These are phyloP conservation scores for Boechera stricta DNA, from an alignment of 345 rosid genomes.

Conservation along the genomic window DNA sequence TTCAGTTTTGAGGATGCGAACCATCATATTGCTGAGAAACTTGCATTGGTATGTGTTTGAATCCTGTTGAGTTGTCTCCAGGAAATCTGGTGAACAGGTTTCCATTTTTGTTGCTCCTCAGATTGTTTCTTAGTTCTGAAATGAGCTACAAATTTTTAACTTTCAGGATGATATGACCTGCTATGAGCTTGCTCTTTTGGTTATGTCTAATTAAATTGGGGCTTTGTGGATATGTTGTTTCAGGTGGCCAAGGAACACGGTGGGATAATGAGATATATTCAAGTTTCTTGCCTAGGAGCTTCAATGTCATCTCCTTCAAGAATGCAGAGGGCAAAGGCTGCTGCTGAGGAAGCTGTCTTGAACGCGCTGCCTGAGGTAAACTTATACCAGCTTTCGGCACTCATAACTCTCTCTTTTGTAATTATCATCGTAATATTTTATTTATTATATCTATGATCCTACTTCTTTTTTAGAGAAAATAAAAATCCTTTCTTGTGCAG, in stretches of 20 bases:
- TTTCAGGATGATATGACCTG: not conserved
- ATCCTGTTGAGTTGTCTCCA: slow-evolving; percentile 2
- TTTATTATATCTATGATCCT: not conserved
- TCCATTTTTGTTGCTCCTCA: slow-evolving; percentile 2
- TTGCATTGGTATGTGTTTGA: slow-evolving; percentile 69
- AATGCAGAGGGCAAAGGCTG: slow-evolving; percentile 83
- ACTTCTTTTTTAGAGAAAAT: slow-evolving; percentile 8
- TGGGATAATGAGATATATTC: slow-evolving; percentile 94
- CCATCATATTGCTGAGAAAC: slow-evolving; percentile 79
- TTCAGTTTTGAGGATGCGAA: slow-evolving; percentile 95
- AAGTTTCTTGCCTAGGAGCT: slow-evolving; percentile 94
- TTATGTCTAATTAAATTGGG: slow-evolving; percentile 29
- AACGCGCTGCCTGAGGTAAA: slow-evolving; percentile 83
- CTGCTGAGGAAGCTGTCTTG: slow-evolving; percentile 88
- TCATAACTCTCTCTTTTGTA: slow-evolving; percentile 2
- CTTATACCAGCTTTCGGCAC: slow-evolving; percentile 1
- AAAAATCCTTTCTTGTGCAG: slow-evolving; percentile 9
- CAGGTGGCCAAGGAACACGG: slow-evolving; percentile 98
- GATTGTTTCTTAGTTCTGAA: slow-evolving; percentile 14
- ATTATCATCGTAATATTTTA: not conserved
- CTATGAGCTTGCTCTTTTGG: slow-evolving; percentile 23
- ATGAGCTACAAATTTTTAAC: slow-evolving; percentile 15
- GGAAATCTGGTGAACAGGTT: slow-evolving; percentile 20
- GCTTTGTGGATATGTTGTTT: slow-evolving; percentile 35
- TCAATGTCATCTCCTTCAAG: slow-evolving; percentile 83